Evolutionary conservation across 2,329 filamentous ascomycete species (phyloP).

Genomic region (Beauveria brongniartii): DNA sequence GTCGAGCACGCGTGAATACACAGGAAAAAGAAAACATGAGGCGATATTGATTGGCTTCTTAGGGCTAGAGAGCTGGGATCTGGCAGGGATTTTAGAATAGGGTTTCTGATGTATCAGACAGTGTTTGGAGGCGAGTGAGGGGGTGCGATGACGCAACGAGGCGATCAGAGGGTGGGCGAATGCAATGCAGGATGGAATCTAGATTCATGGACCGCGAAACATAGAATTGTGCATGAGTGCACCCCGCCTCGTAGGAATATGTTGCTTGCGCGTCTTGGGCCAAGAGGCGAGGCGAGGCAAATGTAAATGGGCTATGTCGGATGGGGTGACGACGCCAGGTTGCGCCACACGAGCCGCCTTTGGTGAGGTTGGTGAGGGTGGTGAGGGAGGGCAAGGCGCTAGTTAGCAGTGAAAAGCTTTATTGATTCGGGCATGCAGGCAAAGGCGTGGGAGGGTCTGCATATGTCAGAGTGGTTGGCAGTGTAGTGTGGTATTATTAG

Average conservation of each 20-base stretch:
- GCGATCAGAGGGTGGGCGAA: not conserved
- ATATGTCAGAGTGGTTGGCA: not conserved
- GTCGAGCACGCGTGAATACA: not conserved
- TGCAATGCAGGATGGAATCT: not conserved
- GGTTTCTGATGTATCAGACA: not conserved
- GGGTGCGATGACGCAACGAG: constrained; percentile 1
- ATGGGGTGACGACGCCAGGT: constrained; percentile 6
- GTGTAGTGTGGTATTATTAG: constrained; percentile 6
- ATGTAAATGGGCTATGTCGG: not conserved
- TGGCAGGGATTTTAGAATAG: not conserved
- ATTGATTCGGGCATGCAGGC: not conserved
- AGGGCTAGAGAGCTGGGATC: not conserved
- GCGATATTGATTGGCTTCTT: not conserved
- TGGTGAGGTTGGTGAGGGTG: too few species aligned
- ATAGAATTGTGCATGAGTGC: not conserved
- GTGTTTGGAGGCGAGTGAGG: not conserved
- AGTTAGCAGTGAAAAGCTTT: not conserved
- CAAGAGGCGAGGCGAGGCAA: constrained; percentile 1
- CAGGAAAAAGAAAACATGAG: not conserved
- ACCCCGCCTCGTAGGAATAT: not conserved
- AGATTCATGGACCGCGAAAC: not conserved
- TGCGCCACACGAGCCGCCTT: not conserved
- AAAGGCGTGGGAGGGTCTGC: not conserved
- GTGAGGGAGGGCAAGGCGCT: not conserved
- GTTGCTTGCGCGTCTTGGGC: constrained; percentile 6